Conservation (phyloP, 2,329 filamentous ascomycete species). For the Davidsoniella neocaledoniae region DNA sequence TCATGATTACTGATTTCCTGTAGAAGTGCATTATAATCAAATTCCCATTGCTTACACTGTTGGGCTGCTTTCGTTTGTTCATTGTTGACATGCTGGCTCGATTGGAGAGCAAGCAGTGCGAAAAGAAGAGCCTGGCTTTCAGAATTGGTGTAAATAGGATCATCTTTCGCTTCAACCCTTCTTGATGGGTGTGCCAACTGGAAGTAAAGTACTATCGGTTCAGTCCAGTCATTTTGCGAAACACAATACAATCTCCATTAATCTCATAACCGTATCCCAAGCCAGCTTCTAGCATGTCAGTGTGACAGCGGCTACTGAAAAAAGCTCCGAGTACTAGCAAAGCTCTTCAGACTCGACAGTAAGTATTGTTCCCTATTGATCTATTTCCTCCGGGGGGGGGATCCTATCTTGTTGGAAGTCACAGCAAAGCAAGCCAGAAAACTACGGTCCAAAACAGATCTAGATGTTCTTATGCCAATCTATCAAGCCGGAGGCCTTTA, state of each 20-base stretch:
- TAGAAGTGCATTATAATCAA: too few species aligned
- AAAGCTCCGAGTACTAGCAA: constrained; percentile 21
- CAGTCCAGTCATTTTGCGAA: constrained; percentile 22
- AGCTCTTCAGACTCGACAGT: constrained; percentile 17
- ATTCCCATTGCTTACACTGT: too few species aligned
- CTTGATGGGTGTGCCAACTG: neutral
- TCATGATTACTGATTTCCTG: too few species aligned
- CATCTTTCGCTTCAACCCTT: neutral
- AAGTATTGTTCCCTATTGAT: constrained; percentile 17
- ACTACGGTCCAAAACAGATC: too few species aligned
- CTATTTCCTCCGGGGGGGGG: too few species aligned
- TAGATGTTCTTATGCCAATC: too few species aligned
- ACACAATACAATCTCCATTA: constrained; percentile 27
- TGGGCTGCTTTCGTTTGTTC: too few species aligned
- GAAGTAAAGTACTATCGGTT: constrained; percentile 3
- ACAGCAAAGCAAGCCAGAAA: too few species aligned
- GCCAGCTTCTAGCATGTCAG: constrained; percentile 25
- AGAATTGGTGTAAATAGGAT: neutral
- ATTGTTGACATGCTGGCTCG: too few species aligned
- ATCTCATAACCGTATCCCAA: constrained; percentile 27
- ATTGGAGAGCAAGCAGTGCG: too few species aligned
- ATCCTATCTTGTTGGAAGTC: too few species aligned
- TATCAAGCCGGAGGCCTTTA: too few species aligned
- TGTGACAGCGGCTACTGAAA: constrained; percentile 13
- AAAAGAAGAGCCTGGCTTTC: neutral